Conservation (phyloP, 352 stramenopile species). For the Phytophthora macrochlamydospora region DNA sequence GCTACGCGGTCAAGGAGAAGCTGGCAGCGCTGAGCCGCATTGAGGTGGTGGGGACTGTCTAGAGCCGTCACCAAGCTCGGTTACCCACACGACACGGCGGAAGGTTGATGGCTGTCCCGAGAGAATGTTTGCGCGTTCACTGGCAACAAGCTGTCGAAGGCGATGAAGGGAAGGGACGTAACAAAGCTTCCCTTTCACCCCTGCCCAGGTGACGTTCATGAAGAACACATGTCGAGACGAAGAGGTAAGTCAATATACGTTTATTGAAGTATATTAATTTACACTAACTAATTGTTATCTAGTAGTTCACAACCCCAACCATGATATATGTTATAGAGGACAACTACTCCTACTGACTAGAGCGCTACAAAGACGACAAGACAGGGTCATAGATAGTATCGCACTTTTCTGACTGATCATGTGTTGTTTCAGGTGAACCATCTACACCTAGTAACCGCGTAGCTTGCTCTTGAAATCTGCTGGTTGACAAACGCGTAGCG, state of each 20-base stretch:
- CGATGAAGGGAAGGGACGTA: constrained; percentile 4
- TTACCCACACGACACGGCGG: constrained; percentile 3
- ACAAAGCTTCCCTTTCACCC: constrained; percentile 3
- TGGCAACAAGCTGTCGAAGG: background rate
- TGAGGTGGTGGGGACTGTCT: background rate
- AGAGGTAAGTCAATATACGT: constrained; percentile 2
- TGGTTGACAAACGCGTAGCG: too few relatives aligned
- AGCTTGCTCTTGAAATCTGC: too few relatives aligned
- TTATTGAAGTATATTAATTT: background rate
- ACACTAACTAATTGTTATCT: background rate
- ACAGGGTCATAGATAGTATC: background rate
- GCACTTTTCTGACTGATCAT: background rate
- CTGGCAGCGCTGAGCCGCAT: constrained; percentile 1
- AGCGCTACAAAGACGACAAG: background rate
- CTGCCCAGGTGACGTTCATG: constrained; percentile 10
- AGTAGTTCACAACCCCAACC: too few relatives aligned
- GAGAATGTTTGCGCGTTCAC: background rate
- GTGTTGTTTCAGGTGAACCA: background rate
- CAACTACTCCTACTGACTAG: background rate
- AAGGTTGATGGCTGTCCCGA: background rate
- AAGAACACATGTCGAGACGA: constrained; percentile 4
- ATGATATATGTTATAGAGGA: background rate
- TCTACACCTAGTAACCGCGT: too few relatives aligned
- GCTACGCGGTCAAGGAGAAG: constrained; percentile 1
- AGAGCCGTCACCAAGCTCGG: background rate